These are phyloP conservation scores for Aureobasidium sp. DNA, from an alignment of 2,329 filamentous ascomycete species.

Conservation along the genomic window DNA sequence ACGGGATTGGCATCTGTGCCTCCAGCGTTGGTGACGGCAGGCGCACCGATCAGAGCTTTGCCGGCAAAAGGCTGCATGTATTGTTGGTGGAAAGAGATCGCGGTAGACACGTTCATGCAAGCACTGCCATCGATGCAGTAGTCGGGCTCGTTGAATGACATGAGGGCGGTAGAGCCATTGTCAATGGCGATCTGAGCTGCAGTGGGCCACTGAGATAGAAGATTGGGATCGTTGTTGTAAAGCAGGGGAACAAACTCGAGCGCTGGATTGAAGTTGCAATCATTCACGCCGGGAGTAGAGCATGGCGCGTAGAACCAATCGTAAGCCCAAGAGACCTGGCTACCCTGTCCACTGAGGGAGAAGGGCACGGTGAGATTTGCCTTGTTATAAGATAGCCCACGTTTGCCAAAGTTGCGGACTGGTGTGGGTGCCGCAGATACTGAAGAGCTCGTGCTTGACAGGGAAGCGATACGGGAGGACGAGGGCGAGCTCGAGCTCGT, in stretches of 20 bases:
- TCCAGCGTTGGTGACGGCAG: slow-evolving; percentile 54
- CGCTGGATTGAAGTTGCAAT: slow-evolving; percentile 21
- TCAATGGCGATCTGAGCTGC: slow-evolving; percentile 21
- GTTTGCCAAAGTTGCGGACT: slow-evolving; percentile 41
- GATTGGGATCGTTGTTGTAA: slow-evolving; percentile 20
- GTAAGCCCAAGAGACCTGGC: slow-evolving; percentile 25
- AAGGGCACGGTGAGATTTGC: slow-evolving; percentile 46
- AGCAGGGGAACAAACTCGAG: slow-evolving; percentile 25
- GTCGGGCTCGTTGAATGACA: slow-evolving; percentile 66
- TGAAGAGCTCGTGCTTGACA: background rate
- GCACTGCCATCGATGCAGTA: slow-evolving; percentile 42
- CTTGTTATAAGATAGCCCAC: slow-evolving; percentile 60
- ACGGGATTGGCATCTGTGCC: slow-evolving; percentile 17
- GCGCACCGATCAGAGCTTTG: slow-evolving; percentile 46
- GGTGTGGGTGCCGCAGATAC: slow-evolving; percentile 8
- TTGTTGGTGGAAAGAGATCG: slow-evolving; percentile 45
- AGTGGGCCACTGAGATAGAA: slow-evolving; percentile 20
- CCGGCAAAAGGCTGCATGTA: slow-evolving; percentile 48
- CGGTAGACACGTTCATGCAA: slow-evolving; percentile 45
- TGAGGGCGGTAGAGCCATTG: slow-evolving; percentile 42
- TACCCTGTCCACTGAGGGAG: slow-evolving; percentile 21
- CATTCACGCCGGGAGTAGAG: slow-evolving; percentile 13
- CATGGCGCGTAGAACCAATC: slow-evolving; percentile 22
- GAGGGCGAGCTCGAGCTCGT: background rate
- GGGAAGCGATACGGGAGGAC: background rate